phyloP scores from a whole-genome alignment of 768 basidiomycete species.

The Coprinellus micaceus region DNA sequence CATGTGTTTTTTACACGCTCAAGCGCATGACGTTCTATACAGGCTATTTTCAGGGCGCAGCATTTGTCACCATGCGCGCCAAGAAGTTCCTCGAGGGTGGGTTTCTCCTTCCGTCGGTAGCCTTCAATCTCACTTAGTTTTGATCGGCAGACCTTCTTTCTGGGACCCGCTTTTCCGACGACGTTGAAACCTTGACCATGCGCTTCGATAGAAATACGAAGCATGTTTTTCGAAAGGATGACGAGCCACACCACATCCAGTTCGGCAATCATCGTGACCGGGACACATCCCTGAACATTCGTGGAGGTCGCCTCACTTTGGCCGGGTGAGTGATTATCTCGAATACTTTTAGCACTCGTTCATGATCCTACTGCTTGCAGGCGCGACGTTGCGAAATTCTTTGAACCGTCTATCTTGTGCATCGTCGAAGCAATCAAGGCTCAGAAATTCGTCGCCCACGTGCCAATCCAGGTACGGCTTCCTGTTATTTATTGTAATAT shows the following conservation, averaged over 20 bases:
- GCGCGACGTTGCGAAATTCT: constrained; percentile 15
- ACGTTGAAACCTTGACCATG: too few relatives aligned
- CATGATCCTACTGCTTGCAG: too few relatives aligned
- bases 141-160: constrained; percentile 32
- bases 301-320: not conserved
- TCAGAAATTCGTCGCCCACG: constrained; percentile 9
- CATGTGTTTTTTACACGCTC: not conserved
- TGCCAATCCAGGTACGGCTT: too few relatives aligned
- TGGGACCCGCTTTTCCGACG: too few relatives aligned
- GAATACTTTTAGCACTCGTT: too few relatives aligned
- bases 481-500: too few relatives aligned
- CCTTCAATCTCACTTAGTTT: constrained; percentile 34
- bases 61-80: constrained; percentile 41
- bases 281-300: not conserved
- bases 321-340: not conserved
- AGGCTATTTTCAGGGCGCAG: constrained; percentile 43
- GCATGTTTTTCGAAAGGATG: too few relatives aligned
- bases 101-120: constrained; percentile 13
- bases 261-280: not conserved
- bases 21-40: constrained; percentile 13
- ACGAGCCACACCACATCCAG: too few relatives aligned
- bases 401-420: constrained; percentile 25
- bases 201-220: too few relatives aligned
- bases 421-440: constrained; percentile 20
- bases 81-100: constrained; percentile 31